A percentile compares a stretch with the other conserved stretches of the same genome.
These are phyloP conservation scores for Trichophyton equinum DNA, from an alignment of 2,329 filamentous ascomycete species.

Conservation along the genomic window DNA sequence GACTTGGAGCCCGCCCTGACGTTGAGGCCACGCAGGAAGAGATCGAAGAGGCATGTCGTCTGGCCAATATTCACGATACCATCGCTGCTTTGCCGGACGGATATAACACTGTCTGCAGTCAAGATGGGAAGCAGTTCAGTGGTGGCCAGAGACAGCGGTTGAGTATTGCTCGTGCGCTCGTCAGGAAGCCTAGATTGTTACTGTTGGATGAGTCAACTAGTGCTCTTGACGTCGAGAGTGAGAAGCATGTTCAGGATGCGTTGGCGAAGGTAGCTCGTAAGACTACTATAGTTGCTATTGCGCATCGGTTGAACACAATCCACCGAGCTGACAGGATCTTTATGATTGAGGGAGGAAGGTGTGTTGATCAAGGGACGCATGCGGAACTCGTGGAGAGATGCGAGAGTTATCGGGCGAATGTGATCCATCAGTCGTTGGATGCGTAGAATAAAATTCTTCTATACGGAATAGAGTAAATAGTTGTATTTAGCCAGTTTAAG, in stretches of 20 bases:
- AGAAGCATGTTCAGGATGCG: slow-evolving; percentile 36
- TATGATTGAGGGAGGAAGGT: slow-evolving; percentile 36
- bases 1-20: slow-evolving; percentile 38
- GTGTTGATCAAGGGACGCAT: slow-evolving; percentile 39
- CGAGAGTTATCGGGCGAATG: slow-evolving; percentile 40
- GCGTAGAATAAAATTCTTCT: slow-evolving; percentile 10
- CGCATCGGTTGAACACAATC: slow-evolving; percentile 32
- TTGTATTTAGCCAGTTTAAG: background rate
- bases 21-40: slow-evolving; percentile 46
- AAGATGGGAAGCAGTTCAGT: slow-evolving; percentile 42
- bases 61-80: slow-evolving; percentile 59
- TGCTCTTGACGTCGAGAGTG: slow-evolving; percentile 44
- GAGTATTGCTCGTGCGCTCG: slow-evolving; percentile 46
- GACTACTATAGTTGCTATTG: slow-evolving; percentile 31
- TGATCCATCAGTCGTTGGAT: slow-evolving; percentile 37
- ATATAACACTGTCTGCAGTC: slow-evolving; percentile 50
- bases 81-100: slow-evolving; percentile 51
- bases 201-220: slow-evolving; percentile 52
- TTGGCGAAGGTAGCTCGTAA: slow-evolving; percentile 23
- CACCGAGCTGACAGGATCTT: slow-evolving; percentile 69
- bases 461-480: too few relatives aligned
- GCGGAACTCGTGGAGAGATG: slow-evolving; percentile 37
- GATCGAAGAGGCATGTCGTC: slow-evolving; percentile 52
- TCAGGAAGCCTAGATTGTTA: slow-evolving; percentile 42
- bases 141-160: slow-evolving; percentile 49